Evolutionary conservation across 495 filamentous ascomycete species (phyloP).

Genomic region (Aspergillus steynii): DNA sequence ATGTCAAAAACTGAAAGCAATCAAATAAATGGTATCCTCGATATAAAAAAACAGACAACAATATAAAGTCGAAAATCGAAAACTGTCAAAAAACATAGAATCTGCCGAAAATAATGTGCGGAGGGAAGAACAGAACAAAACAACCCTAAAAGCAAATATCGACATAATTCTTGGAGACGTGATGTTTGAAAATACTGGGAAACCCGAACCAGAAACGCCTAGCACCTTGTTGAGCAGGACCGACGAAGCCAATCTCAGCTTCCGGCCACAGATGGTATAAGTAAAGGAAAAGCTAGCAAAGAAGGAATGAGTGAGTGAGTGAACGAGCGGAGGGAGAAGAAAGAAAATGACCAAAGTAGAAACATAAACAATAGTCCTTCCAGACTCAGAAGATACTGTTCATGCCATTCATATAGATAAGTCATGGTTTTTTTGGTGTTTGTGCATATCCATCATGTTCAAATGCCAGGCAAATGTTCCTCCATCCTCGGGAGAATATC

Average conservation of each 20-base stretch:
- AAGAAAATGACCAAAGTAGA: neutral
- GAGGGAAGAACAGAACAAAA: constrained; percentile 14
- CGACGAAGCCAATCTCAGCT: neutral
- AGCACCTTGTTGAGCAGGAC: constrained; percentile 12
- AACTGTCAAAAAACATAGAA: constrained; percentile 18
- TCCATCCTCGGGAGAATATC: neutral
- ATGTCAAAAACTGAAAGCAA: constrained; percentile 7
- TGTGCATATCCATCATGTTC: constrained; percentile 26
- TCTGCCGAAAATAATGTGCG: constrained; percentile 18
- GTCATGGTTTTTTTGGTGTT: constrained; percentile 12
- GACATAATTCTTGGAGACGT: constrained; percentile 15
- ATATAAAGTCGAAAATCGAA: constrained; percentile 13
- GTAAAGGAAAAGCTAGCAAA: neutral
- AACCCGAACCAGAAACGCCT: constrained; percentile 16
- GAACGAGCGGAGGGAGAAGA: neutral
- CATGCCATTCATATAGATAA: constrained; percentile 27
- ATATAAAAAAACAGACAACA: constrained; percentile 1
- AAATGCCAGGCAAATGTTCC: neutral
- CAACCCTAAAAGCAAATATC: constrained; percentile 10
- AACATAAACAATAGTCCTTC: neutral
- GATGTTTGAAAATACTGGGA: constrained; percentile 1
- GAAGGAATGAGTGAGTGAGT: neutral
- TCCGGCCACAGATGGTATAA: neutral
- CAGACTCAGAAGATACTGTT: constrained; percentile 4
- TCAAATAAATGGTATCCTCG: constrained; percentile 10